These are phyloP conservation scores for Cyphellophora europaea DNA, from an alignment of 2,329 filamentous ascomycete genomes.

Conservation along the genomic window DNA sequence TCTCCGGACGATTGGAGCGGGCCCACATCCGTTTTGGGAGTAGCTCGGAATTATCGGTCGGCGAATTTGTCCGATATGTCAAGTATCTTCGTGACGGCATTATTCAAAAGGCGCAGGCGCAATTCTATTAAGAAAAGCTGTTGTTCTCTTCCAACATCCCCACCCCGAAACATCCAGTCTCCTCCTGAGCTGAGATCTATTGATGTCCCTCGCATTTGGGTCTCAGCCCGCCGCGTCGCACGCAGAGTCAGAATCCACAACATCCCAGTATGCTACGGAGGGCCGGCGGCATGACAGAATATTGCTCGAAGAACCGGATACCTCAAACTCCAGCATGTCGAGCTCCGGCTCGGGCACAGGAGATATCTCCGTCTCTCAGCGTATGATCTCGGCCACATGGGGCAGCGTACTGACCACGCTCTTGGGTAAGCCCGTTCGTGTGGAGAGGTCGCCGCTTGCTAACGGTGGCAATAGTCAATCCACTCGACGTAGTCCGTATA, in stretches of 20 bases:
- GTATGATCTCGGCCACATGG: conserved; percentile 88
- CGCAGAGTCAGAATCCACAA: neutral
- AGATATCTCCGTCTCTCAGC: conserved; percentile 71
- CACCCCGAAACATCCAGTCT: too few species aligned
- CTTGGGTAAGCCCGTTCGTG: conserved; percentile 54
- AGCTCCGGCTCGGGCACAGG: conserved; percentile 4
- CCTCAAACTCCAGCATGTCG: conserved; percentile 10
- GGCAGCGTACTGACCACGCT: conserved; percentile 85
- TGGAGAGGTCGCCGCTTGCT: conserved; percentile 7
- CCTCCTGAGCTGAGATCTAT: too few species aligned
- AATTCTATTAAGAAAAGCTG: too few species aligned
- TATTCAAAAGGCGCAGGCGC: too few species aligned
- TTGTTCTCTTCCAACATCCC: too few species aligned
- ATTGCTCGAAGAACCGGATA: conserved; percentile 12
- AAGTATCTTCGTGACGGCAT: too few species aligned
- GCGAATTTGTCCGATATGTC: too few species aligned
- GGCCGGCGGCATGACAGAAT: conserved; percentile 21
- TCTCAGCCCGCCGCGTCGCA: neutral
- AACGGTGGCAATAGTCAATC: conserved; percentile 57
- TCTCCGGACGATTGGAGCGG: too few species aligned
- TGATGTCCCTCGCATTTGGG: conserved; percentile 1
- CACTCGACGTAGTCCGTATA: conserved; percentile 91
- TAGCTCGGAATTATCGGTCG: too few species aligned
- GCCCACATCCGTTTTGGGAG: too few species aligned
- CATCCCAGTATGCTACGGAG: neutral